Evolutionary conservation across 345 rosid genomes (phyloP).

Genomic region (Eucalyptus cloeziana): DNA sequence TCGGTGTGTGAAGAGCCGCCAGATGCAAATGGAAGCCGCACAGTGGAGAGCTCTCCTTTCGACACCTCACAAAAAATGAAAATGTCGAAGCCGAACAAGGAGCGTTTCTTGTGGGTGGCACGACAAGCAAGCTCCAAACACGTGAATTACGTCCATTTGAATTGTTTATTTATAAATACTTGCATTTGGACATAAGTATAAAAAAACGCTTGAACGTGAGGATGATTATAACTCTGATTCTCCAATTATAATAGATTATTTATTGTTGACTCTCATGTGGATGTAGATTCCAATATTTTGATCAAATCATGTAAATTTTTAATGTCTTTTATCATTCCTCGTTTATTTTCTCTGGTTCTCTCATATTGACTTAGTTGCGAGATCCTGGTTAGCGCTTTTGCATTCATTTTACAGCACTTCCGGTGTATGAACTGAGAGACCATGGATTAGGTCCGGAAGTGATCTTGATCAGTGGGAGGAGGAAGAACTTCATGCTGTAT

Average conservation of each 20-base stretch:
- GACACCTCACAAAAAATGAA: background rate
- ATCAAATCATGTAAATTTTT: too few species aligned
- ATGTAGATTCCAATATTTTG: too few species aligned
- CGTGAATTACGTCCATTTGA: background rate
- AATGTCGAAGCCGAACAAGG: background rate
- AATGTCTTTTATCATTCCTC: too few species aligned
- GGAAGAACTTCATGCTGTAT: conserved; percentile 21
- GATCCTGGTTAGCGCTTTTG: too few species aligned
- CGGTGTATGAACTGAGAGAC: conserved; percentile 20
- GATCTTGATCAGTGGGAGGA: conserved; percentile 15
- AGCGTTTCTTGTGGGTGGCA: background rate
- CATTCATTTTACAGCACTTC: background rate
- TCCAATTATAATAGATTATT: too few species aligned
- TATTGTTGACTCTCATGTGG: rapidly evolving
- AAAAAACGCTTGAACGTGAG: rapidly evolving
- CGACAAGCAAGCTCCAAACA: background rate
- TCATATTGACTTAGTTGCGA: background rate
- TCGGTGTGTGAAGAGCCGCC: background rate
- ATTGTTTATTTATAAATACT: too few species aligned
- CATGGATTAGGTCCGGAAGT: conserved; percentile 25
- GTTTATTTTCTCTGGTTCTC: background rate
- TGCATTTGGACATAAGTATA: background rate
- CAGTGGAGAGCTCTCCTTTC: background rate
- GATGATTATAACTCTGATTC: too few species aligned
- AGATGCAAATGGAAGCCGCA: background rate